Percentiles rank a stretch among this genome's conserved stretches.
Conservation (phyloP, 805 yeast species). For the Sungouiella blattae region DNA sequence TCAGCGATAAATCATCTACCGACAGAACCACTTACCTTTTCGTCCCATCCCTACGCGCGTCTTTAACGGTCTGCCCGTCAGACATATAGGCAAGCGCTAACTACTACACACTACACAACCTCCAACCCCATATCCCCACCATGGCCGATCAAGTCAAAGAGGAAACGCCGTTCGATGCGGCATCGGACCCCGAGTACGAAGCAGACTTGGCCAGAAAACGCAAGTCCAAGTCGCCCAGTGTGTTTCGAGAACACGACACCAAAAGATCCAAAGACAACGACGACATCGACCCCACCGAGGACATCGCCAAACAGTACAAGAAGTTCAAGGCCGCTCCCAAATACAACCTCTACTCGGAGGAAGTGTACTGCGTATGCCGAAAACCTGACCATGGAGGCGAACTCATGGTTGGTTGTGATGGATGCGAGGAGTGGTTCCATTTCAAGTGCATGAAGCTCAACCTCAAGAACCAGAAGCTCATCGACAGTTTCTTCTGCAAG, state of each 20-base stretch:
- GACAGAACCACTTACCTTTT: too few species aligned
- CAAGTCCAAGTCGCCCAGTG: constrained; percentile 13
- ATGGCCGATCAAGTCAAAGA: constrained; percentile 3
- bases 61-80: not conserved
- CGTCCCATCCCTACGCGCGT: too few species aligned
- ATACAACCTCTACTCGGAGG: constrained; percentile 51
- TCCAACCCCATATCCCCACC: not conserved
- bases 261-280: constrained; percentile 12
- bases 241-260: constrained; percentile 6
- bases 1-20: too few species aligned
- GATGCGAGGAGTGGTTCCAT: constrained; percentile 95
- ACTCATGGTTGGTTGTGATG: constrained; percentile 92
- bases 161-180: constrained; percentile 1
- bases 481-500: constrained; percentile 67
- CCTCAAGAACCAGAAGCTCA: constrained; percentile 47
- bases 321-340: constrained; percentile 34
- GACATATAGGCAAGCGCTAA: not conserved
- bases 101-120: not conserved
- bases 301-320: constrained; percentile 35
- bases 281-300: constrained; percentile 25
- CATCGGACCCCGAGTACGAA: constrained; percentile 1
- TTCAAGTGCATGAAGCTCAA: constrained; percentile 69
- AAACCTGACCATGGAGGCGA: constrained; percentile 70
- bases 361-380: constrained; percentile 74
- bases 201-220: constrained; percentile 6